Percentiles rank a stretch among this genome's conserved stretches.
Evolutionary conservation across 192 early-diverging fungal genomes (phyloP).

Genomic region (Paraglomus brasilianum): DNA sequence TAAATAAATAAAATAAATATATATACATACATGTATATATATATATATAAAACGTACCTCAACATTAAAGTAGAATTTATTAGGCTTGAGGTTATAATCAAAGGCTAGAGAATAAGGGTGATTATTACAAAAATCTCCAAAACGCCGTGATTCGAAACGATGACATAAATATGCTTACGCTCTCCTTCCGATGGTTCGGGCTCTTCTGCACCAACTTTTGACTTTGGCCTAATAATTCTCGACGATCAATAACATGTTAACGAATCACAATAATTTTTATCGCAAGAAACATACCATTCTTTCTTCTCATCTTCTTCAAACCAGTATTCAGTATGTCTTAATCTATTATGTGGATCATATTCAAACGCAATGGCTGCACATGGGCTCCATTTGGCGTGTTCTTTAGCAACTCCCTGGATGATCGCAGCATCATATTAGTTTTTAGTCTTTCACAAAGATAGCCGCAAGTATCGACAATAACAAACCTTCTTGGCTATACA

Average conservation of each 20-base stretch:
- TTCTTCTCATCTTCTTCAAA: slow-evolving; percentile 78
- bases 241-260: neutral
- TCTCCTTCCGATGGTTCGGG: slow-evolving; percentile 46
- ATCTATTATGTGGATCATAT: slow-evolving; percentile 94
- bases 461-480: neutral
- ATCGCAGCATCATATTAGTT: neutral
- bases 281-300: slow-evolving; percentile 74
- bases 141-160: neutral
- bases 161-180: slow-evolving; percentile 36
- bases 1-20: neutral
- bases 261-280: neutral
- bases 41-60: slow-evolving; percentile 49
- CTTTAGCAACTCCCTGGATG: slow-evolving; percentile 83
- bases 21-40: neutral
- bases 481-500: slow-evolving; percentile 88
- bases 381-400: slow-evolving; percentile 97
- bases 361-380: slow-evolving; percentile 88
- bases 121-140: neutral
- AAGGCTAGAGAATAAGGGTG: slow-evolving; percentile 45
- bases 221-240: slow-evolving; percentile 48
- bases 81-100: slow-evolving; percentile 80
- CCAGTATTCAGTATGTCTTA: slow-evolving; percentile 92
- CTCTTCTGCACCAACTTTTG: slow-evolving; percentile 66
- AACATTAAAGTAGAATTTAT: slow-evolving; percentile 71
- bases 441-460: neutral